A percentile compares a stretch with the other conserved stretches of the same genome.
phyloP scores from a whole-genome alignment of 192 early-diverging fungal genomes.

The Backusella tarrabulga region DNA sequence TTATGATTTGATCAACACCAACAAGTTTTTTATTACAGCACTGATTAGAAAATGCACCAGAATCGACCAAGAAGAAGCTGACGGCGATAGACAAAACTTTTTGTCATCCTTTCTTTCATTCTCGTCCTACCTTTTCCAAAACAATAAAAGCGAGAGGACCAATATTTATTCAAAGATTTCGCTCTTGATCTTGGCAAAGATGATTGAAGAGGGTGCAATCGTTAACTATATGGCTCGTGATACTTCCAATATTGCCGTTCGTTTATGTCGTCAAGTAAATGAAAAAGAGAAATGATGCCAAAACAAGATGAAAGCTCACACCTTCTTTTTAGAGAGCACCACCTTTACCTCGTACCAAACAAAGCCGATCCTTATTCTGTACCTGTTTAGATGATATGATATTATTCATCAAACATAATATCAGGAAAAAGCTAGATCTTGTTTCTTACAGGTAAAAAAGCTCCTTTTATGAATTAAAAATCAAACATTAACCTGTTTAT shows the following conservation, averaged over 20 bases:
- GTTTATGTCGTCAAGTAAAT: constrained; percentile 41
- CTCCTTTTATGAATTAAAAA: neutral
- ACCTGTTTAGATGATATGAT: constrained; percentile 47
- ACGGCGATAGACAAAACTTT: constrained; percentile 13
- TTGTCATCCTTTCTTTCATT: constrained; percentile 45
- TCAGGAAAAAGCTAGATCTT: constrained; percentile 51
- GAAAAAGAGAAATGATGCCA: neutral
- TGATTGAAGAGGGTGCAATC: constrained; percentile 42
- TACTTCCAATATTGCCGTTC: constrained; percentile 3
- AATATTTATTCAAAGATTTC: constrained; percentile 46
- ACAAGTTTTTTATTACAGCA: constrained; percentile 33
- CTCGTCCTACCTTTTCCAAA: constrained; percentile 50
- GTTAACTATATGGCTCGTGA: constrained; percentile 37
- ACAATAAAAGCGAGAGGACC: constrained; percentile 42
- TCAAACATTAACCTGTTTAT: neutral
- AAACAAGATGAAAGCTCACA: too few species aligned
- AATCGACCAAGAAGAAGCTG: neutral
- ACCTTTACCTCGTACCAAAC: constrained; percentile 40
- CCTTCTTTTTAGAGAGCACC: constrained; percentile 36
- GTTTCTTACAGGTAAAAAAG: constrained; percentile 44
- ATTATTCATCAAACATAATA: constrained; percentile 53
- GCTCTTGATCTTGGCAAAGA: constrained; percentile 40
- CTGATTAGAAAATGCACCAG: constrained; percentile 27
- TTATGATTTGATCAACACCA: constrained; percentile 50
- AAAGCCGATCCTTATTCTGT: constrained; percentile 37